These are phyloP conservation scores for Dendrobium officinale DNA, from an alignment of 106 monocot species.

Conservation along the genomic window DNA sequence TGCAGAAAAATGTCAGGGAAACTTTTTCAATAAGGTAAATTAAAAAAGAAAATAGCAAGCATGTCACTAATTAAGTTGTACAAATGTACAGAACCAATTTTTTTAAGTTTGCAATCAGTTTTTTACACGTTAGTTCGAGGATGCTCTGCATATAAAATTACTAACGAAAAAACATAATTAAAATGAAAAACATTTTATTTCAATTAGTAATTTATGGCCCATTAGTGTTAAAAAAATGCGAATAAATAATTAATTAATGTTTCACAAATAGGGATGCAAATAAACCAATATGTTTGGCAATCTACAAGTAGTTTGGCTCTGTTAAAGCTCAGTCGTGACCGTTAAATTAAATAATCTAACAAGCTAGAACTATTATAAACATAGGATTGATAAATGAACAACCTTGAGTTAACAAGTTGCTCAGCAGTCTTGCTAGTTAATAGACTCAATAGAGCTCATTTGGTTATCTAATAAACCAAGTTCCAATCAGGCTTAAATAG, in stretches of 20 bases:
- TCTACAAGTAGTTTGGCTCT: no score
- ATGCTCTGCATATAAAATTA: not conserved
- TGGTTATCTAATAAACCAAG: no score
- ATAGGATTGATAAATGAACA: no score
- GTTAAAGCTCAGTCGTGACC: no score
- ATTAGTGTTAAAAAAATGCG: not conserved
- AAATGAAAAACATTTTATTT: not conserved
- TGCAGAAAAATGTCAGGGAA: constrained; percentile 20
- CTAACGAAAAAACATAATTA: not conserved
- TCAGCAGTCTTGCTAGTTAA: no score
- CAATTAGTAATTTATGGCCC: not conserved
- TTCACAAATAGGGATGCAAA: not conserved
- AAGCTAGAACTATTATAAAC: no score
- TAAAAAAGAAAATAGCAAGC: not conserved
- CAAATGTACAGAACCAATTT: not conserved
- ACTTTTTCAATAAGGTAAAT: constrained; percentile 6
- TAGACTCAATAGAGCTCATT: no score
- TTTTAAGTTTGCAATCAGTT: not conserved
- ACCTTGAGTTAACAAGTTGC: no score
- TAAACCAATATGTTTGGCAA: no score
- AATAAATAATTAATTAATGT: not conserved
- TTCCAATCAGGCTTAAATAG: no score
- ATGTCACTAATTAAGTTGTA: not conserved
- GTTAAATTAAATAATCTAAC: no score
- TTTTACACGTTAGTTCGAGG: not conserved